phyloP scores from a whole-genome alignment of 495 filamentous ascomycete genomes.

The Margaritispora aquatica region DNA sequence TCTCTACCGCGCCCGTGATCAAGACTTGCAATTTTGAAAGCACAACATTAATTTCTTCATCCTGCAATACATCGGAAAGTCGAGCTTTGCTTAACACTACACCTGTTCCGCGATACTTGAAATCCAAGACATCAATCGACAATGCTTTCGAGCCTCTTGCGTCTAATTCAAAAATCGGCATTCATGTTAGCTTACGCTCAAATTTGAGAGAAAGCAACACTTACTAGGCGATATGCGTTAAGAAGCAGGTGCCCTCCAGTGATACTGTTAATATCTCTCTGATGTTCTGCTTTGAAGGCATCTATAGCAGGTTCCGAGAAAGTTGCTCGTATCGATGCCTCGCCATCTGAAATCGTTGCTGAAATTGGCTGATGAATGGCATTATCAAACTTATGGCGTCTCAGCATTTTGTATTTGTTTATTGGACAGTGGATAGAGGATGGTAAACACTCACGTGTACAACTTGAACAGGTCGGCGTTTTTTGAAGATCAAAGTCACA shows the following conservation, averaged over 20 bases:
- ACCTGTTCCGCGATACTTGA: slow-evolving; percentile 10
- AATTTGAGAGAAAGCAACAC: neutral
- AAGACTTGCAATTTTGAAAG: neutral
- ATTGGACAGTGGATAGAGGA: neutral
- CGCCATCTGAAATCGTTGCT: slow-evolving; percentile 18
- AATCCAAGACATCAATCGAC: slow-evolving; percentile 8
- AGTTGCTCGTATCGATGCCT: slow-evolving; percentile 7
- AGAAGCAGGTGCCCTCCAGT: slow-evolving; percentile 8
- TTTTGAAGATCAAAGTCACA: slow-evolving; percentile 2
- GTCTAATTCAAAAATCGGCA: neutral
- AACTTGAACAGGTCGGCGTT: slow-evolving; percentile 6
- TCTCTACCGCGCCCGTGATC: neutral
- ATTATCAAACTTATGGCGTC: neutral
- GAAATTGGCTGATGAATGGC: neutral
- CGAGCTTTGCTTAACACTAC: slow-evolving; percentile 5
- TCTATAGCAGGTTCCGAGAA: neutral
- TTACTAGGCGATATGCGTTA: slow-evolving; percentile 4
- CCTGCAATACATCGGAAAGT: slow-evolving; percentile 1
- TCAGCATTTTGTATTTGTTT: neutral
- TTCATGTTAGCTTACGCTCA: neutral
- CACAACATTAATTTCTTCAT: neutral
- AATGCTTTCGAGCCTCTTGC: neutral
- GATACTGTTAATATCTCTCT: slow-evolving; percentile 1
- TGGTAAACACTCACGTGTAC: slow-evolving; percentile 9
- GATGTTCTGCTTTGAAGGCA: neutral